Evolutionary conservation across 139 green algal genomes (phyloP).

Genomic region (Picochlorum sp.): DNA sequence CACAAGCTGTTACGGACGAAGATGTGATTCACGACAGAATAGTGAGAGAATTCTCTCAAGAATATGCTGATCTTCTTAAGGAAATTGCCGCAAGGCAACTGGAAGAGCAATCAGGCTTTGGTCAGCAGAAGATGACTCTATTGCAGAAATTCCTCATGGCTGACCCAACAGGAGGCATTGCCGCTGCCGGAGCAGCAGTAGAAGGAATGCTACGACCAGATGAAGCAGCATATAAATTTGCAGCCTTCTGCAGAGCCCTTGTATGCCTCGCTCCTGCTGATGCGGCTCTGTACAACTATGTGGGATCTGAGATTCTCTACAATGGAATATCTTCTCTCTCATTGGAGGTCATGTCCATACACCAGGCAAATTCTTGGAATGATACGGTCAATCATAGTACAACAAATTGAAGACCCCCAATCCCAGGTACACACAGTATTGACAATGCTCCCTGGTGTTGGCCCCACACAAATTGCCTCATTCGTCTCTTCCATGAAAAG

Average conservation of each 20-base stretch:
- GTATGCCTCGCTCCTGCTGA: slow-evolving; percentile 22
- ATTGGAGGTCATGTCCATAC: slow-evolving; percentile 19
- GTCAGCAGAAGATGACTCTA: slow-evolving; percentile 12
- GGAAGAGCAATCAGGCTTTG: slow-evolving; percentile 1
- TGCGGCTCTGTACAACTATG: slow-evolving; percentile 23
- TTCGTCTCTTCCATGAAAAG: slow-evolving; percentile 6
- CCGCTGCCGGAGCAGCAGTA: slow-evolving; percentile 37
- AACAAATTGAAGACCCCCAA: slow-evolving; percentile 20
- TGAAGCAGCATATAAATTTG: slow-evolving; percentile 38
- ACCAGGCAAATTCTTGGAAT: slow-evolving; percentile 56
- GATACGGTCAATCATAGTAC: slow-evolving; percentile 42
- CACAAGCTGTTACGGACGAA: slow-evolving; percentile 32
- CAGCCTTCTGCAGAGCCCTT: slow-evolving; percentile 24
- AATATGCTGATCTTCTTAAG: slow-evolving; percentile 48
- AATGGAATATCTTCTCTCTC: slow-evolving; percentile 36
- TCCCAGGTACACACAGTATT: slow-evolving; percentile 5
- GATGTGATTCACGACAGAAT: slow-evolving; percentile 54
- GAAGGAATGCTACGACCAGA: slow-evolving; percentile 64
- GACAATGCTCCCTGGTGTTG: slow-evolving; percentile 12
- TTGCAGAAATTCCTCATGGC: slow-evolving; percentile 42
- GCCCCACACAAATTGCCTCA: slow-evolving; percentile 5
- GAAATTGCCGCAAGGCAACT: slow-evolving; percentile 12
- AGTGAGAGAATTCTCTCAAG: slow-evolving; percentile 56
- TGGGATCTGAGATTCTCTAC: slow-evolving; percentile 39
- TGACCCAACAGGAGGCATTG: slow-evolving; percentile 33